A percentile compares a stretch with the other conserved stretches of the same genome.
Evolutionary conservation across 1,284 basidiomycete genomes (phyloP).

Genomic region (Melampsora occidentalis): DNA sequence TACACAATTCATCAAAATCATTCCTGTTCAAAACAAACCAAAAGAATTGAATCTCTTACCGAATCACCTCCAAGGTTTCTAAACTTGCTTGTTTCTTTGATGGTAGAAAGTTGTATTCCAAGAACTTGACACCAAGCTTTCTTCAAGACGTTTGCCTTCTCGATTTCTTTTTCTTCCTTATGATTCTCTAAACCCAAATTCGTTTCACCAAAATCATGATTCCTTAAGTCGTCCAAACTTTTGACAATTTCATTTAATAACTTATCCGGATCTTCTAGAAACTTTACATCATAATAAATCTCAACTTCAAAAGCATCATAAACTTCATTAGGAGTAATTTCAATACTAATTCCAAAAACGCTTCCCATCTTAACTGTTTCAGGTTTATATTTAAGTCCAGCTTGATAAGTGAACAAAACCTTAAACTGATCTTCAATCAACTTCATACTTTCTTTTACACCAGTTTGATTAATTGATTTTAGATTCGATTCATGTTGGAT

Average conservation of each 20-base stretch:
- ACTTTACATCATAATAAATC: constrained; percentile 25
- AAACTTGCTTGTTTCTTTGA: constrained; percentile 44
- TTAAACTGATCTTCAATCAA: constrained; percentile 44
- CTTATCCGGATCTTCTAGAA: neutral
- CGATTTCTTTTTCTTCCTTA: neutral
- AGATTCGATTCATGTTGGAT: constrained; percentile 45
- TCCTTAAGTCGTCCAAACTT: neutral
- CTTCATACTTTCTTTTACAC: neutral
- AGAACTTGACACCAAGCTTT: constrained; percentile 46
- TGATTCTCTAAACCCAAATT: neutral
- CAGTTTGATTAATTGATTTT: constrained; percentile 20
- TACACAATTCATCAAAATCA: neutral
- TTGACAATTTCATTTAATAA: neutral
- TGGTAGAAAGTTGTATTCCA: constrained; percentile 11
- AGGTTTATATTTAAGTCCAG: constrained; percentile 33
- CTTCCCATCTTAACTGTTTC: constrained; percentile 40
- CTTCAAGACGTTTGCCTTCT: constrained; percentile 20
- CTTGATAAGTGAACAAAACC: constrained; percentile 48
- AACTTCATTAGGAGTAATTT: constrained; percentile 12
- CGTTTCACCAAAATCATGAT: neutral
- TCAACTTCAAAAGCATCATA: neutral
- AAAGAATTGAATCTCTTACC: constrained; percentile 33
- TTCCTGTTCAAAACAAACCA: no score
- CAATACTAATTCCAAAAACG: neutral
- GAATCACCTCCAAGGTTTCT: constrained; percentile 49